A percentile compares a stretch with the other conserved stretches of the same genome.
These are phyloP conservation scores for Hypoxylon sp. DNA, from an alignment of 2,329 filamentous ascomycete genomes.

Conservation along the genomic window DNA sequence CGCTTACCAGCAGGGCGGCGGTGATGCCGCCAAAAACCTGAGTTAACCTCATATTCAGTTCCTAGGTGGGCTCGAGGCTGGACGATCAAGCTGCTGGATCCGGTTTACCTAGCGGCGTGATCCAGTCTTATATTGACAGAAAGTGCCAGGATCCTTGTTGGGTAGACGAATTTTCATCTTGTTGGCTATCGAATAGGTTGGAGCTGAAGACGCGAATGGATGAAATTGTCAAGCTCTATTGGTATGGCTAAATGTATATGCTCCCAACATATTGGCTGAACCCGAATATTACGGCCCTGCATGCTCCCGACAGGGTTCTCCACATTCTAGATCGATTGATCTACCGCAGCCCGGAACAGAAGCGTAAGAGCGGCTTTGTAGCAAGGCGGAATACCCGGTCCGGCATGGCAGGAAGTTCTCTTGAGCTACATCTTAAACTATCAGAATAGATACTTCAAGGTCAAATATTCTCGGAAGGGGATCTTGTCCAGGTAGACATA, in stretches of 20 bases:
- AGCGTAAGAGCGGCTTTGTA: slow-evolving; percentile 11
- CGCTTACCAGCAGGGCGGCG: slow-evolving; percentile 42
- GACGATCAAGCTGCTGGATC: slow-evolving; percentile 27
- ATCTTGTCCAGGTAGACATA: neutral
- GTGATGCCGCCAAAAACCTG: slow-evolving; percentile 40
- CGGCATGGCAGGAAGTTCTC: slow-evolving; percentile 24
- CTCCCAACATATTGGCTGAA: slow-evolving; percentile 35
- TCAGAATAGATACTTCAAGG: neutral
- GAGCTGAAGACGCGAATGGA: slow-evolving; percentile 28
- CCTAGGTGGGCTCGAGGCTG: slow-evolving; percentile 31
- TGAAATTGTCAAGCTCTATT: slow-evolving; percentile 23
- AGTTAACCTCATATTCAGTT: slow-evolving; percentile 43
- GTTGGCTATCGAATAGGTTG: slow-evolving; percentile 8
- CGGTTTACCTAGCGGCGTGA: slow-evolving; percentile 20
- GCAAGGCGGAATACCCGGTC: slow-evolving; percentile 31
- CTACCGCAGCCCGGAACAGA: slow-evolving; percentile 28
- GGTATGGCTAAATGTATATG: slow-evolving; percentile 36
- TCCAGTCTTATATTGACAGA: slow-evolving; percentile 34
- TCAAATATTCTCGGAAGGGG: no score
- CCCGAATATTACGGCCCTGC: slow-evolving; percentile 34
- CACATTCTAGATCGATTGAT: slow-evolving; percentile 40
- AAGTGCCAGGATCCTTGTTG: slow-evolving; percentile 11
- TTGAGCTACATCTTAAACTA: neutral
- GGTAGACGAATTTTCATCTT: slow-evolving; percentile 18
- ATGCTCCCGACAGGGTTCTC: slow-evolving; percentile 45